Conservation (phyloP, 176 grass and related monocot genomes). For the Phyllostachys edulis region DNA sequence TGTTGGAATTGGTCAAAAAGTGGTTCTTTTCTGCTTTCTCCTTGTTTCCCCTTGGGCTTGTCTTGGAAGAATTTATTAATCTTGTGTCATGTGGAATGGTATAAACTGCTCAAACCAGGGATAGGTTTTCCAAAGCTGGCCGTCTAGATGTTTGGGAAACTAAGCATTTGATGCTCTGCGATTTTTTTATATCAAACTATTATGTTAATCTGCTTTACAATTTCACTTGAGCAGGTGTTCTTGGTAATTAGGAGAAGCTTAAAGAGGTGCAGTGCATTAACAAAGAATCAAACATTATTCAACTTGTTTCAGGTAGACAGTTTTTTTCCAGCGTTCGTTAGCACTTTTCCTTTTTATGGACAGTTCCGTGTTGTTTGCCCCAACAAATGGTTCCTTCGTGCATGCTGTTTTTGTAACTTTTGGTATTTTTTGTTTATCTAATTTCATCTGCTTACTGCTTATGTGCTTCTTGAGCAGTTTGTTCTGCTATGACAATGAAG, state of each 20-base stretch:
- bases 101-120: neutral
- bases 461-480: slow-evolving; percentile 21
- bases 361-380: slow-evolving; percentile 27
- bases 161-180: neutral
- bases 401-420: slow-evolving; percentile 4
- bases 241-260: slow-evolving; percentile 99
- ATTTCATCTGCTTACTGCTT: neutral
- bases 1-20: neutral
- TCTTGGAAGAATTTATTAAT: neutral
- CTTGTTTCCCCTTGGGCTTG: neutral
- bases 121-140: slow-evolving; percentile 8
- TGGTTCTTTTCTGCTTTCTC: neutral
- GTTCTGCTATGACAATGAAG: neutral
- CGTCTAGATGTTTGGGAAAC: slow-evolving; percentile 10
- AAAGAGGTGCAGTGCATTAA: slow-evolving; percentile 94
- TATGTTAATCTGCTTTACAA: slow-evolving; percentile 25
- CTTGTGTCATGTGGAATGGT: neutral
- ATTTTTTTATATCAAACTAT: neutral
- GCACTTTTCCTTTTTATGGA: slow-evolving; percentile 4
- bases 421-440: neutral
- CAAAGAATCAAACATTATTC: slow-evolving; percentile 91
- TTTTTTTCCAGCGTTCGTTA: neutral
- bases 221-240: slow-evolving; percentile 67
- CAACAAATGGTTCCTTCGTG: slow-evolving; percentile 1
- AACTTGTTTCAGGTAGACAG: slow-evolving; percentile 83